Evolutionary conservation across 1,139 yeast genomes (phyloP).

Genomic region (Taiozyma sp.): DNA sequence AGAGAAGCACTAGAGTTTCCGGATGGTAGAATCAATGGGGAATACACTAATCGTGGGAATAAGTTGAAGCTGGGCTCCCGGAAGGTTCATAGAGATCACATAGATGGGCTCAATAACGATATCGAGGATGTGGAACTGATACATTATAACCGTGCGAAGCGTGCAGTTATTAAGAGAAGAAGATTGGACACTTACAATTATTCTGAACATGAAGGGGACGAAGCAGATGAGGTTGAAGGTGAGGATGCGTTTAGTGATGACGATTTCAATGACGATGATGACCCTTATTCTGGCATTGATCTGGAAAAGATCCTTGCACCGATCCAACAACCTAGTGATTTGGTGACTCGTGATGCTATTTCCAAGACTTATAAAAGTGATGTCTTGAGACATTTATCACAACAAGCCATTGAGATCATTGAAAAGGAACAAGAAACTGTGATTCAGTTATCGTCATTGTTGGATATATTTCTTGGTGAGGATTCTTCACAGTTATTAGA

Average conservation of each 20-base stretch:
- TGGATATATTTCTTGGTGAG: slow-evolving; percentile 83
- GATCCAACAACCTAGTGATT: slow-evolving; percentile 73
- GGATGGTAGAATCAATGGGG: slow-evolving; percentile 24
- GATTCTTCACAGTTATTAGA: slow-evolving; percentile 68
- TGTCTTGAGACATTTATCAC: slow-evolving; percentile 52
- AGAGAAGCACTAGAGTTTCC: slow-evolving; percentile 1
- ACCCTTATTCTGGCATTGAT: slow-evolving; percentile 36
- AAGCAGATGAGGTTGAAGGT: slow-evolving; percentile 13
- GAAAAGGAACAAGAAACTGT: slow-evolving; percentile 78
- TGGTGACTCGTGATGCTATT: slow-evolving; percentile 67
- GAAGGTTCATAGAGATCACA: slow-evolving; percentile 29
- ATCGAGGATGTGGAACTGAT: slow-evolving; percentile 33
- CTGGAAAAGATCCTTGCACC: slow-evolving; percentile 65
- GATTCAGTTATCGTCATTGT: slow-evolving; percentile 61
- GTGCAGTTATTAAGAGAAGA: slow-evolving; percentile 22
- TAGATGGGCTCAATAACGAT: slow-evolving; percentile 30
- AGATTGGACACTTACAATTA: slow-evolving; percentile 15
- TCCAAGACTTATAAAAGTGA: slow-evolving; percentile 57
- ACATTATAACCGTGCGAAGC: slow-evolving; percentile 27
- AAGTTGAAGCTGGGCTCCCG: slow-evolving; percentile 49
- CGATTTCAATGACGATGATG: slow-evolving; percentile 24
- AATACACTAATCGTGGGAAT: slow-evolving; percentile 52
- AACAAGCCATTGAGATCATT: slow-evolving; percentile 69
- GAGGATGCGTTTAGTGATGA: slow-evolving; percentile 25
- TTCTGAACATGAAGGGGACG: slow-evolving; percentile 10